phyloP scores from a whole-genome alignment of 345 rosid species.

The Turritis glabra region DNA sequence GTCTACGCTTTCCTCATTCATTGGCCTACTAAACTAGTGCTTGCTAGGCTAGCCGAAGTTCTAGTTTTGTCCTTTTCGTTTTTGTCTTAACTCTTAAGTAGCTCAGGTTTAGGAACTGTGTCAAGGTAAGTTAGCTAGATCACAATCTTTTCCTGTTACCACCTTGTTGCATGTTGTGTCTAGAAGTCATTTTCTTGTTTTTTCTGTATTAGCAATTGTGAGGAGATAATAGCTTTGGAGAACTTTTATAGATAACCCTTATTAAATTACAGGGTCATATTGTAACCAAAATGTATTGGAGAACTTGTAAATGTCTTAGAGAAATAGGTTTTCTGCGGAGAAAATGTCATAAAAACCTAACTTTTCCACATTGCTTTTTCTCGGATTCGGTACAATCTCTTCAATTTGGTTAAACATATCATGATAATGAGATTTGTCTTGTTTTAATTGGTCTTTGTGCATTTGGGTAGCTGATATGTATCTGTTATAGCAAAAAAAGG shows the following conservation, averaged over 20 bases:
- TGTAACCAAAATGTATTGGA: neutral
- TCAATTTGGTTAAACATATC: no score
- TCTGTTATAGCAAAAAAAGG: neutral
- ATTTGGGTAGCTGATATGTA: neutral
- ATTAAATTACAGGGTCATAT: neutral
- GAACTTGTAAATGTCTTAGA: neutral
- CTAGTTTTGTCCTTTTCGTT: neutral
- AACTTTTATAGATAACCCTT: no score
- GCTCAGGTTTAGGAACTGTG: neutral
- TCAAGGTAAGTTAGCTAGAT: neutral
- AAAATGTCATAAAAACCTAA: no score
- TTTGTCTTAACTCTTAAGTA: constrained; percentile 11
- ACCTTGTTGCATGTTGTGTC: neutral
- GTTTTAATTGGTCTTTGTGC: neutral
- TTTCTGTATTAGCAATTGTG: neutral
- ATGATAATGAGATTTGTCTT: neutral
- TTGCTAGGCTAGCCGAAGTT: no score
- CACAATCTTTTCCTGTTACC: neutral
- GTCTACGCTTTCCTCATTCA: neutral
- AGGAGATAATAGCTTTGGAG: neutral
- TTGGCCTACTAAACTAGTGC: neutral
- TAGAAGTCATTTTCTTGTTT: neutral
- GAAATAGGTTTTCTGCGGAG: no score
- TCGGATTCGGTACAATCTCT: no score
- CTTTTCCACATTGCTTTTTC: no score